A percentile compares a stretch with the other conserved stretches of the same genome.
phyloP scores from a whole-genome alignment of 352 stramenopile genomes.

The Phytophthora europaea region DNA sequence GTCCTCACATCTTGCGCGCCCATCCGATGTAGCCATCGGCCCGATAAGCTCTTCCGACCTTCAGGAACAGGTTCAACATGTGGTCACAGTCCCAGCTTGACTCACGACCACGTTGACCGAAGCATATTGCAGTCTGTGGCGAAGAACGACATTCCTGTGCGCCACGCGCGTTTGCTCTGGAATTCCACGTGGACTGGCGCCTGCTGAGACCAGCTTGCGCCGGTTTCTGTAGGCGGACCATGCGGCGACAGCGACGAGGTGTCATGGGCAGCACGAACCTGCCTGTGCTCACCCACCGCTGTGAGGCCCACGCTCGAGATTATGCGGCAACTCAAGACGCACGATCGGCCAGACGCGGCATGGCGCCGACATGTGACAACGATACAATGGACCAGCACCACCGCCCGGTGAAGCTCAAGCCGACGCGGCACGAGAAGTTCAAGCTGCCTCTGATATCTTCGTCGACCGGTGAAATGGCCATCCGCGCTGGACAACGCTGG shows the following conservation, averaged over 20 bases:
- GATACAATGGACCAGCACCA: conserved; percentile 12
- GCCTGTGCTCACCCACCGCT: conserved; percentile 32
- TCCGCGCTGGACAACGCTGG: conserved; percentile 19
- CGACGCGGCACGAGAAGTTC: conserved; percentile 31
- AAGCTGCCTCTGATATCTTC: conserved; percentile 33
- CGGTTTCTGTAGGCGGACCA: conserved; percentile 20
- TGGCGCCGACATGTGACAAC: conserved; percentile 17
- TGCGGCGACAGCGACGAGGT: conserved; percentile 40
- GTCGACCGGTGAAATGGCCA: conserved; percentile 26
- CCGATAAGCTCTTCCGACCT: conserved; percentile 22
- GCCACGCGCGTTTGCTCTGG: conserved; percentile 4
- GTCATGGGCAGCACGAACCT: conserved; percentile 49
- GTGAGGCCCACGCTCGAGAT: conserved; percentile 16
- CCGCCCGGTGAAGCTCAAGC: conserved; percentile 6
- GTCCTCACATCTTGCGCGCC: conserved; percentile 20
- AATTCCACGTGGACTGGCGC: conserved; percentile 13
- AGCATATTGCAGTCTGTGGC: conserved; percentile 8
- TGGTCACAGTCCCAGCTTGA: conserved; percentile 15
- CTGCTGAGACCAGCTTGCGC: conserved; percentile 3
- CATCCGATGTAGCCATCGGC: conserved; percentile 32
- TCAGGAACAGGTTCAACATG: conserved; percentile 38
- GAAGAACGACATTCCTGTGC: background rate
- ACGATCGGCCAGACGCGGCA: conserved; percentile 6
- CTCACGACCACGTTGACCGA: conserved; percentile 1
- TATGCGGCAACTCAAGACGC: conserved; percentile 8